Evolutionary conservation across 2,329 filamentous ascomycete genomes (phyloP).

Genomic region (Passalora sequoiae): DNA sequence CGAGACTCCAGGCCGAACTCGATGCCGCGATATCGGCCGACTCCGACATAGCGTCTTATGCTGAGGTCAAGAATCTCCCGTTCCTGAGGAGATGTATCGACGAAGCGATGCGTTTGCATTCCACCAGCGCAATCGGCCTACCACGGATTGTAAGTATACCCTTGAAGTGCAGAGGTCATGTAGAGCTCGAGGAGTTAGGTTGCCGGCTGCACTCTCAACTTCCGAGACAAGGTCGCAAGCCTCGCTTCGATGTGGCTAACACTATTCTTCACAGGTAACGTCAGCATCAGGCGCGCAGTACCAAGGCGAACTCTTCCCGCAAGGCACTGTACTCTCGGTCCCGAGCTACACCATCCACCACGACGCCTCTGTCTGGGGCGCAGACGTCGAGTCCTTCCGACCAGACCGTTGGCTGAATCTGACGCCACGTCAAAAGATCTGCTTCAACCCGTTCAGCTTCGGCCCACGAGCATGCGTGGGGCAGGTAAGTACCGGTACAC

Average conservation of each 20-base stretch:
- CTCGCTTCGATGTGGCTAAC: too few species aligned
- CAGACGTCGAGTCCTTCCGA: conserved; percentile 32
- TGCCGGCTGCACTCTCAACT: too few species aligned
- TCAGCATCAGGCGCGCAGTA: conserved; percentile 26
- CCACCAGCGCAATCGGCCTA: conserved; percentile 26
- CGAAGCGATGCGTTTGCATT: conserved; percentile 32
- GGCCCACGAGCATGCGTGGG: conserved; percentile 37
- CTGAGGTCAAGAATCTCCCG: conserved; percentile 27
- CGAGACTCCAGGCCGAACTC: conserved; percentile 28
- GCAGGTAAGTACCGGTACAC: conserved; percentile 7
- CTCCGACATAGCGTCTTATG: conserved; percentile 16
- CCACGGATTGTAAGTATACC: conserved; percentile 25
- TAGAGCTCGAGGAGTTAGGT: too few species aligned
- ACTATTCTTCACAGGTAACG: too few species aligned
- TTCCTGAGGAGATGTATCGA: conserved; percentile 32
- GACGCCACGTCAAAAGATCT: conserved; percentile 29
- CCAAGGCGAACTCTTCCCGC: conserved; percentile 20
- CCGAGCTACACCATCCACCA: conserved; percentile 37
- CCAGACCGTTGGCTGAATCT: conserved; percentile 32
- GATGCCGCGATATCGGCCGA: conserved; percentile 24
- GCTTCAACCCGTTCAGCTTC: conserved; percentile 36
- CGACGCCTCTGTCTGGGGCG: conserved; percentile 32
- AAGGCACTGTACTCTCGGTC: conserved; percentile 33
- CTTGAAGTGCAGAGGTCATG: too few species aligned
- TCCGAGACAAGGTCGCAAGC: too few species aligned